Evolutionary conservation across 2,329 filamentous ascomycete genomes (phyloP).

Genomic region (Botrytis elliptica): DNA sequence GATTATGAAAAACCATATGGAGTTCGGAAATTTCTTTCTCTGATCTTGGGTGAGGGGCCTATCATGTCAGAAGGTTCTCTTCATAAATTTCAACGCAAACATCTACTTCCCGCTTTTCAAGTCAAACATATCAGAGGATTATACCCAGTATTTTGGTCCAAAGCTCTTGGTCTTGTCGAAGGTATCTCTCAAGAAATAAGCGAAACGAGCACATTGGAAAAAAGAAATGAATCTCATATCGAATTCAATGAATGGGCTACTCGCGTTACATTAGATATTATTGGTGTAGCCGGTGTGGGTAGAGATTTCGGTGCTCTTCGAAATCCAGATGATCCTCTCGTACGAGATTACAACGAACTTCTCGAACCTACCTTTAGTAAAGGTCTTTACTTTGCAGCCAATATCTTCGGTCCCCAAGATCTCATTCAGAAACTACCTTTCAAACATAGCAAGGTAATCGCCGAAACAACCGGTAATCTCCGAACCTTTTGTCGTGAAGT

Average conservation of each 20-base stretch:
- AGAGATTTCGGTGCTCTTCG: slow-evolving; percentile 65
- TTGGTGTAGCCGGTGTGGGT: slow-evolving; percentile 69
- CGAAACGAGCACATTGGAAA: slow-evolving; percentile 38
- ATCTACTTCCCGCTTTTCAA: slow-evolving; percentile 75
- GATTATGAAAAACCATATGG: slow-evolving; percentile 62
- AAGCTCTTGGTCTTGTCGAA: slow-evolving; percentile 64
- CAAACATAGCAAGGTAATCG: slow-evolving; percentile 64
- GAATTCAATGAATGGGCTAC: slow-evolving; percentile 63
- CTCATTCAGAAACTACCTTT: slow-evolving; percentile 64
- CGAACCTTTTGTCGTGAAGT: slow-evolving; percentile 65
- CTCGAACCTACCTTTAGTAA: slow-evolving; percentile 53
- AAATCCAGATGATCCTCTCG: slow-evolving; percentile 59
- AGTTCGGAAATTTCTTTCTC: slow-evolving; percentile 55
- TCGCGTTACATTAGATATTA: slow-evolving; percentile 69
- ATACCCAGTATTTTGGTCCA: slow-evolving; percentile 79
- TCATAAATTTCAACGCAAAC: slow-evolving; percentile 74
- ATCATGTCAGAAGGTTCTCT: slow-evolving; percentile 77
- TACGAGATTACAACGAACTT: slow-evolving; percentile 53
- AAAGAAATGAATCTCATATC: slow-evolving; percentile 45
- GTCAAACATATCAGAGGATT: slow-evolving; percentile 81
- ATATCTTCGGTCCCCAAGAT: slow-evolving; percentile 60
- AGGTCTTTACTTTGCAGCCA: slow-evolving; percentile 55
- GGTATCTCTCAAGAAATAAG: slow-evolving; percentile 54
- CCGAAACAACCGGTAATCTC: slow-evolving; percentile 54
- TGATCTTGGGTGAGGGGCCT: slow-evolving; percentile 67